Percentiles rank a stretch among this genome's conserved stretches.
phyloP scores from a whole-genome alignment of 2,329 filamentous ascomycete species.

The Fusarium sp. region DNA sequence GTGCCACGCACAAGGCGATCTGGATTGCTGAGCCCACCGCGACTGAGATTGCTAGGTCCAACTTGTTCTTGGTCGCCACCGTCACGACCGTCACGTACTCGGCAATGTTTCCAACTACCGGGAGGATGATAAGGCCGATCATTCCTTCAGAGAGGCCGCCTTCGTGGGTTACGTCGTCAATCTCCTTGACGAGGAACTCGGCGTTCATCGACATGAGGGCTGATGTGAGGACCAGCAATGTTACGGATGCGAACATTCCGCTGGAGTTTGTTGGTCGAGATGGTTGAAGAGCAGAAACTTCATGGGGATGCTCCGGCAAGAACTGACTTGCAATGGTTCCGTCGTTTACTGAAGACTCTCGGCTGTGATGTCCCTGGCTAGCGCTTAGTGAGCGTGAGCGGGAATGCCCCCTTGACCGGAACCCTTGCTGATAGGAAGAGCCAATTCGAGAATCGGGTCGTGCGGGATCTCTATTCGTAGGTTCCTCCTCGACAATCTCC shows the following conservation, averaged over 20 bases:
- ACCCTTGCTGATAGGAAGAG: conserved; percentile 33
- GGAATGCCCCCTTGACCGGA: conserved; percentile 38
- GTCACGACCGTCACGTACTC: conserved; percentile 73
- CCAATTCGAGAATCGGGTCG: conserved; percentile 11
- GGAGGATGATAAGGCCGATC: conserved; percentile 71
- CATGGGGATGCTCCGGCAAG: conserved; percentile 7
- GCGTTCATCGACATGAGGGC: conserved; percentile 69
- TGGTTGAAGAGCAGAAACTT: neutral
- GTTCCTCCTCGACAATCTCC: conserved; percentile 17
- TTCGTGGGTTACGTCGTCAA: conserved; percentile 64
- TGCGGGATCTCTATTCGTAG: conserved; percentile 7
- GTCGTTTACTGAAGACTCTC: conserved; percentile 36
- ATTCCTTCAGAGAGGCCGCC: conserved; percentile 66
- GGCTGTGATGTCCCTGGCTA: conserved; percentile 28
- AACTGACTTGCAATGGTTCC: conserved; percentile 23
- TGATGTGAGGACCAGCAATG: conserved; percentile 65
- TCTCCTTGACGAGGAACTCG: conserved; percentile 70
- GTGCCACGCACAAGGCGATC: conserved; percentile 71
- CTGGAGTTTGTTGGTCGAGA: conserved; percentile 18
- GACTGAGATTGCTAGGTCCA: conserved; percentile 71
- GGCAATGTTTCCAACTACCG: conserved; percentile 72
- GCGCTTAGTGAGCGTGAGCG: conserved; percentile 44
- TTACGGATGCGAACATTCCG: conserved; percentile 54
- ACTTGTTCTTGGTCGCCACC: conserved; percentile 69
- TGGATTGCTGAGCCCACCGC: conserved; percentile 71